Percentiles rank a stretch among this genome's conserved stretches.
These are phyloP conservation scores for Yamadazyma epiphylla DNA, from an alignment of 1,139 yeast genomes.

Conservation along the genomic window DNA sequence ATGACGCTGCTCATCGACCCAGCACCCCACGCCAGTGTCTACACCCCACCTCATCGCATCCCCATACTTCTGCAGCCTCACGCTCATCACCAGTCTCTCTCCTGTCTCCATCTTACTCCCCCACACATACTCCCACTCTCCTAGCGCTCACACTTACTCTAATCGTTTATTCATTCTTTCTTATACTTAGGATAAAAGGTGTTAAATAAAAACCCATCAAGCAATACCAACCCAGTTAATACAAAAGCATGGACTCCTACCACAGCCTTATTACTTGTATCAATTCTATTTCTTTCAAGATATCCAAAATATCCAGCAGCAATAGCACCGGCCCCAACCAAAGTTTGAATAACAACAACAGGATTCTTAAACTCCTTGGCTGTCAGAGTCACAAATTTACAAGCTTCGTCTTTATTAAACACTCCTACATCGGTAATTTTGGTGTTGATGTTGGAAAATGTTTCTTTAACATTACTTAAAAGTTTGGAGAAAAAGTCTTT, in stretches of 20 bases:
- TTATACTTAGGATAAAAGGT: conserved; percentile 38
- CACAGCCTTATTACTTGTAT: conserved; percentile 43
- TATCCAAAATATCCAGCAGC: conserved; percentile 49
- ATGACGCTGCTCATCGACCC: too few relatives aligned
- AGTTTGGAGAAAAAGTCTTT: conserved; percentile 13
- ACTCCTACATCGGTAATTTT: conserved; percentile 11
- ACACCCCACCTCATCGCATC: background rate
- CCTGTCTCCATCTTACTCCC: too few relatives aligned
- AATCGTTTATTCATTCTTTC: conserved; percentile 3
- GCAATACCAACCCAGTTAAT: conserved; percentile 50
- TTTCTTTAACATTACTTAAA: conserved; percentile 6
- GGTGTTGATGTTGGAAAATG: conserved; percentile 4
- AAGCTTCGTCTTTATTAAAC: conserved; percentile 3
- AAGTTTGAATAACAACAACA: conserved; percentile 52
- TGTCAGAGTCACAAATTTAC: conserved; percentile 4
- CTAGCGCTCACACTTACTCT: too few relatives aligned
- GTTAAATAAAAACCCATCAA: conserved; percentile 51
- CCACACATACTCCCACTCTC: too few relatives aligned
- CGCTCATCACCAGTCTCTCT: too few relatives aligned
- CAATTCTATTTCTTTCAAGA: conserved; percentile 51
- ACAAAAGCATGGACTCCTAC: conserved; percentile 52
- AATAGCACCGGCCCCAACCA: conserved; percentile 48
- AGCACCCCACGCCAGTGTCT: too few relatives aligned
- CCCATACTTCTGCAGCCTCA: too few relatives aligned
- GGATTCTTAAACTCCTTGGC: conserved; percentile 48